Evolutionary conservation across 768 basidiomycete genomes (phyloP).

Genomic region (Auriscalpium vulgare): DNA sequence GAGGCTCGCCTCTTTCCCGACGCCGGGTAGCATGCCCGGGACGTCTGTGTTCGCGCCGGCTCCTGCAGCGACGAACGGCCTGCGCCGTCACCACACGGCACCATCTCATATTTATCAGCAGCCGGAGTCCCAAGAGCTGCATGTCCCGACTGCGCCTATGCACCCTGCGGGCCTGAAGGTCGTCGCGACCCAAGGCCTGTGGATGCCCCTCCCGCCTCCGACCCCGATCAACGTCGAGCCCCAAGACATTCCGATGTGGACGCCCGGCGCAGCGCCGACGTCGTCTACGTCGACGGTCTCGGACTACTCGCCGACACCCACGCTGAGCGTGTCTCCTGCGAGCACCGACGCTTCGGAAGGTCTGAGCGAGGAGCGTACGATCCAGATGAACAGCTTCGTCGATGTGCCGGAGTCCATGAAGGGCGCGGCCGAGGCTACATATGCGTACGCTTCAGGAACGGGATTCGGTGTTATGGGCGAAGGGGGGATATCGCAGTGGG

Average conservation of each 20-base stretch:
- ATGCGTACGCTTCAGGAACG: conserved; percentile 7
- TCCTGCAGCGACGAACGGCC: neutral
- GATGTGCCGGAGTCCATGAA: conserved; percentile 4
- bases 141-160: neutral
- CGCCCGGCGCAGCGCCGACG: neutral
- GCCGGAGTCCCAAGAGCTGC: neutral
- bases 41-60: neutral
- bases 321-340: conserved; percentile 12
- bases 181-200: neutral
- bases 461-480: neutral
- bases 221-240: neutral
- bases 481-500: conserved; percentile 14
- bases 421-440: conserved; percentile 10
- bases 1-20: neutral
- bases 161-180: neutral
- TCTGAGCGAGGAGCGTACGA: conserved; percentile 12
- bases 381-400: conserved; percentile 12
- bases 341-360: conserved; percentile 14
- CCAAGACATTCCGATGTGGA: neutral
- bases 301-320: conserved; percentile 15
- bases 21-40: conserved; percentile 1
- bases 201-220: neutral
- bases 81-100: neutral
- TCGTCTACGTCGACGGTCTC: conserved; percentile 3
- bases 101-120: neutral